phyloP scores from a whole-genome alignment of 495 filamentous ascomycete genomes.

The Lophiotrema nucula region DNA sequence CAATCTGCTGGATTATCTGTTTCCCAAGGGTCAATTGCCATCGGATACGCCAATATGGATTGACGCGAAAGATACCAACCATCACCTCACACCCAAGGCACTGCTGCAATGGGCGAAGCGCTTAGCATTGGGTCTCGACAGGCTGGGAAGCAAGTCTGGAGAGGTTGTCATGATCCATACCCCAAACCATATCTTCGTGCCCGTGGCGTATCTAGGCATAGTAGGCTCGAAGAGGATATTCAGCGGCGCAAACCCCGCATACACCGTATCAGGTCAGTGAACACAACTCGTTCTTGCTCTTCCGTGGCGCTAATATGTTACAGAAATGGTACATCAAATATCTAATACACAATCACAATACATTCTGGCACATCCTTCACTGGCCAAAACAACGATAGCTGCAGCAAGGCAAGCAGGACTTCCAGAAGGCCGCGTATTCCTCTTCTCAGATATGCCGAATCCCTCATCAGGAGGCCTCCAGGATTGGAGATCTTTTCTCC shows the following conservation, averaged over 20 bases:
- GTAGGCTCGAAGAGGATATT: conserved; percentile 46
- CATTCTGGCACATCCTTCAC: conserved; percentile 41
- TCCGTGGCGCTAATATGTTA: background rate
- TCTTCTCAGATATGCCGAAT: conserved; percentile 49
- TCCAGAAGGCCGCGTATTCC: conserved; percentile 45
- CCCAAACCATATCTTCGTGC: conserved; percentile 51
- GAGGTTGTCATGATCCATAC: conserved; percentile 50
- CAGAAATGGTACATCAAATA: conserved; percentile 47
- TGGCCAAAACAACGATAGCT: conserved; percentile 41
- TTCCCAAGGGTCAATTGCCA: conserved; percentile 41
- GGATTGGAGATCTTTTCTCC: conserved; percentile 53
- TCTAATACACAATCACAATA: conserved; percentile 43
- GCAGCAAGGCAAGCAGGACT: conserved; percentile 48
- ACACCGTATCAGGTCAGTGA: conserved; percentile 38
- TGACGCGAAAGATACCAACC: conserved; percentile 42
- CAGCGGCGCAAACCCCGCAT: conserved; percentile 41
- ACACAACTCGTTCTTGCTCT: background rate
- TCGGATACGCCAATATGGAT: conserved; percentile 48
- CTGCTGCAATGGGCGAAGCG: conserved; percentile 47
- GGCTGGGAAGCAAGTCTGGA: conserved; percentile 39
- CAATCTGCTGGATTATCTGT: conserved; percentile 48
- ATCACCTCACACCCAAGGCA: conserved; percentile 42
- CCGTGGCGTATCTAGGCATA: conserved; percentile 49
- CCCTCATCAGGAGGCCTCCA: conserved; percentile 38
- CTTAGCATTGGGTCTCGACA: conserved; percentile 45